Percentiles rank a stretch among this genome's conserved stretches.
These are phyloP conservation scores for Fusarium stilboides DNA, from an alignment of 2,329 filamentous ascomycete genomes.

Conservation along the genomic window DNA sequence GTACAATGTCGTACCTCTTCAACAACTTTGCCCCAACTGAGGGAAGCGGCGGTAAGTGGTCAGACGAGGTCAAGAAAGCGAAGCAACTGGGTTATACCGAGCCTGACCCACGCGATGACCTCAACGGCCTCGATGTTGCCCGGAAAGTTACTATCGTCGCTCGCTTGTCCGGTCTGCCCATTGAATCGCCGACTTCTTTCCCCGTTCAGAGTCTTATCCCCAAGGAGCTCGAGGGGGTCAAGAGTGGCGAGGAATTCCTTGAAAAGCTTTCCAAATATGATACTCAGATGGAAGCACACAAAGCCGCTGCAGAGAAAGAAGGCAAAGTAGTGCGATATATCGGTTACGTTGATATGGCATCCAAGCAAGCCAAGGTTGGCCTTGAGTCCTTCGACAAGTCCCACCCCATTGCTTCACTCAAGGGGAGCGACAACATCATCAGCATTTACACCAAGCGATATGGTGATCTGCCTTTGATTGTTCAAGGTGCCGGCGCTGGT, in stretches of 20 bases:
- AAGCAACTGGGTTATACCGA: constrained; percentile 94
- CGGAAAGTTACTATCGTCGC: constrained; percentile 95
- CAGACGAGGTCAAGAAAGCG: constrained; percentile 89
- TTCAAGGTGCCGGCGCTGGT: constrained; percentile 94
- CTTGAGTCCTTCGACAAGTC: constrained; percentile 89
- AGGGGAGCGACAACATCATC: constrained; percentile 98
- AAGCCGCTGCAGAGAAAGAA: constrained; percentile 83
- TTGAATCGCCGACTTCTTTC: constrained; percentile 88
- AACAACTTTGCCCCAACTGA: constrained; percentile 94
- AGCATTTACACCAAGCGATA: constrained; percentile 98
- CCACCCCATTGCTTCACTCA: constrained; percentile 91
- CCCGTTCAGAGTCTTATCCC: constrained; percentile 95
- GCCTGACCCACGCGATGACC: constrained; percentile 86
- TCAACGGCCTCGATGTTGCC: constrained; percentile 92
- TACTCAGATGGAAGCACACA: constrained; percentile 86
- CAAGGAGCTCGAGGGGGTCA: constrained; percentile 81
- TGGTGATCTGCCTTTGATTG: constrained; percentile 88
- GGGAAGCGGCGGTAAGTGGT: constrained; percentile 84
- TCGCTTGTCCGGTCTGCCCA: constrained; percentile 84
- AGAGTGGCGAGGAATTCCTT: constrained; percentile 88
- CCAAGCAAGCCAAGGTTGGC: constrained; percentile 88
- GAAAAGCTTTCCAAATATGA: constrained; percentile 85
- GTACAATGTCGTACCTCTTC: constrained; percentile 98
- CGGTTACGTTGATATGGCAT: constrained; percentile 87
- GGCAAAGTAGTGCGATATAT: constrained; percentile 96